Percentiles rank a stretch among this genome's conserved stretches.
Conservation (phyloP, 176 grass and related monocot genomes). For the Elymus sibiricus region DNA sequence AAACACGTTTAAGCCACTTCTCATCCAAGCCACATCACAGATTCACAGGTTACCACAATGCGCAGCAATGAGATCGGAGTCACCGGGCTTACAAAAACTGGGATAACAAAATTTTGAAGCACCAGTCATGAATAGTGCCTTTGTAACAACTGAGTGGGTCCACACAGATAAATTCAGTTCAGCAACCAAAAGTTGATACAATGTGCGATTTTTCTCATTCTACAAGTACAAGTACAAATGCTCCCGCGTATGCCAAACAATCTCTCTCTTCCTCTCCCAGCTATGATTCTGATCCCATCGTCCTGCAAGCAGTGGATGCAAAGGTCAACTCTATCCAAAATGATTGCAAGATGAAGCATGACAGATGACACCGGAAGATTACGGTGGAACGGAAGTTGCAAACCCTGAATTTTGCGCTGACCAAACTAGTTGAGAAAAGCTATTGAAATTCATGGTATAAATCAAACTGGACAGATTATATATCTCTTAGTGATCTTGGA, state of each 20-base stretch:
- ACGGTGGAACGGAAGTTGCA: background rate
- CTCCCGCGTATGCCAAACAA: constrained; percentile 5
- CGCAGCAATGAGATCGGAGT: background rate
- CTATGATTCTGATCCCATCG: background rate
- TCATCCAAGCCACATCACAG: background rate
- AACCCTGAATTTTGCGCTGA: background rate
- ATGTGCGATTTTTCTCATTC: background rate
- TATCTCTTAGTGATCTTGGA: background rate
- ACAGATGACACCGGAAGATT: background rate
- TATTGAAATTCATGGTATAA: background rate
- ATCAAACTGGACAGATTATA: background rate
- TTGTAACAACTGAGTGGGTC: background rate
- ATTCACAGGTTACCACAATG: background rate
- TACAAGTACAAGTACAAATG: constrained; percentile 24
- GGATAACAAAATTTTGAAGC: background rate
- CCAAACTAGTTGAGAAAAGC: background rate
- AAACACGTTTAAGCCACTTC: background rate
- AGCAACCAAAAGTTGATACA: background rate
- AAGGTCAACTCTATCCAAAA: background rate
- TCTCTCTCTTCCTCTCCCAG: background rate
- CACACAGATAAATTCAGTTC: background rate
- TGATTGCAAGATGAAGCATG: background rate
- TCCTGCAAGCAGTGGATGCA: constrained; percentile 21
- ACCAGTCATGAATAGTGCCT: background rate
- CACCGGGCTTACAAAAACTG: background rate